These are phyloP conservation scores for Coemansia sp. DNA, from an alignment of 192 early-diverging fungal species.

Conservation along the genomic window DNA sequence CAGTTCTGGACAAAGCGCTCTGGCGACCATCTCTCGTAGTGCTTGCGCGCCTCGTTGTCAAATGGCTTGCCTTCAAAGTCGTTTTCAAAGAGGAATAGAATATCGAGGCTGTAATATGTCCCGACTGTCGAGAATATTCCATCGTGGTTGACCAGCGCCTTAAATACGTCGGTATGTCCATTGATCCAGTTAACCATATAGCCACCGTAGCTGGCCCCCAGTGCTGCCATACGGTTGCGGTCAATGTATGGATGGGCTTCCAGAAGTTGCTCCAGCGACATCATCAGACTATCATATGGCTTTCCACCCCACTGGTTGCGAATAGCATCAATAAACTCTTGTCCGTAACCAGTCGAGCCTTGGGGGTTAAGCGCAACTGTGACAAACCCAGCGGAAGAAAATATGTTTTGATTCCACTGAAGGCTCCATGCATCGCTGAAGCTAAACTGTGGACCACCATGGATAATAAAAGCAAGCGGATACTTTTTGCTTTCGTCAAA, in stretches of 20 bases:
- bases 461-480: conserved; percentile 80
- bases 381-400: conserved; percentile 71
- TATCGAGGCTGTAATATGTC: too few species aligned
- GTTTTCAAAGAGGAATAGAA: too few species aligned
- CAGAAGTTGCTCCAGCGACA: conserved; percentile 63
- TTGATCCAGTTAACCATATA: conserved; percentile 92
- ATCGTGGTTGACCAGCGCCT: conserved; percentile 76
- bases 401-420: conserved; percentile 78
- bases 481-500: conserved; percentile 63
- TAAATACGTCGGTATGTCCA: conserved; percentile 74
- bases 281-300: conserved; percentile 75
- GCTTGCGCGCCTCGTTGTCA: too few species aligned
- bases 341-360: conserved; percentile 84
- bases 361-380: conserved; percentile 74
- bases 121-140: conserved; percentile 73
- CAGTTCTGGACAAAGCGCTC: too few species aligned
- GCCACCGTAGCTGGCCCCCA: conserved; percentile 83
- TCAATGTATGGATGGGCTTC: conserved; percentile 59
- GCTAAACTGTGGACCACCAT: conserved; percentile 78
- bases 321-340: conserved; percentile 73
- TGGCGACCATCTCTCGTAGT: too few species aligned
- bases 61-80: too few species aligned
- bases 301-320: conserved; percentile 75
- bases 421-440: conserved; percentile 58
- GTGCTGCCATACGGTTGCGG: conserved; percentile 58